phyloP scores from a whole-genome alignment of 345 rosid species.

The Eutrema yunnanense region DNA sequence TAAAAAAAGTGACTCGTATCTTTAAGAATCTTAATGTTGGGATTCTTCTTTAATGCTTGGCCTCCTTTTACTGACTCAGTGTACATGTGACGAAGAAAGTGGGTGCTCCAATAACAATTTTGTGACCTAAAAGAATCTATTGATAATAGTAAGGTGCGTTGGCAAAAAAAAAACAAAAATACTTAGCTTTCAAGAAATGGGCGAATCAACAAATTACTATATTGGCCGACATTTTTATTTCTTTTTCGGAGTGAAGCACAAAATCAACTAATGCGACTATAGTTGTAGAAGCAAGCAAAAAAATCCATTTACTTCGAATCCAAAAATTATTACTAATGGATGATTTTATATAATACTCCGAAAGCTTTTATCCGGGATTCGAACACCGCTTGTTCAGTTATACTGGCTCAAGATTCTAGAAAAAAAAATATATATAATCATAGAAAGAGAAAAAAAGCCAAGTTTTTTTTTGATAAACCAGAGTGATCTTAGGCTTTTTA shows the following conservation, averaged over 20 bases:
- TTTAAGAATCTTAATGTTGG: not conserved
- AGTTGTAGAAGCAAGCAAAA: too few relatives aligned
- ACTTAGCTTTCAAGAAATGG: not conserved
- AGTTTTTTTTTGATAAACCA: too few relatives aligned
- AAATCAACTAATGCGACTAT: not conserved
- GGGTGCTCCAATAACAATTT: not conserved
- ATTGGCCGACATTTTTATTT: not conserved
- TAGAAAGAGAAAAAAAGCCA: not conserved
- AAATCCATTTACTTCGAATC: too few relatives aligned
- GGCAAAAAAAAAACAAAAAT: not conserved
- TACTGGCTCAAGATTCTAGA: too few relatives aligned
- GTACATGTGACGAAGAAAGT: constrained; percentile 14
- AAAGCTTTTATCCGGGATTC: not conserved
- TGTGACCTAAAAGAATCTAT: not conserved
- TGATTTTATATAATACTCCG: not conserved
- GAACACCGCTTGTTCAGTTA: not conserved
- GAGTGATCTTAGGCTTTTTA: too few relatives aligned
- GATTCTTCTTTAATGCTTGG: not conserved
- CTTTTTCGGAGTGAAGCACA: not conserved
- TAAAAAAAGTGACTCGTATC: not conserved
- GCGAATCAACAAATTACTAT: too few relatives aligned
- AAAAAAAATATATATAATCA: too few relatives aligned
- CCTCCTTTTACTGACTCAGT: constrained; percentile 2
- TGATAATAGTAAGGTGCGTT: not conserved
- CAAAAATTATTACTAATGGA: not conserved